Evolutionary conservation across 192 early-diverging fungal genomes (phyloP), one percentile per base, ranked within the genome.

Genomic region (Paraglomus brasilianum): DNA sequence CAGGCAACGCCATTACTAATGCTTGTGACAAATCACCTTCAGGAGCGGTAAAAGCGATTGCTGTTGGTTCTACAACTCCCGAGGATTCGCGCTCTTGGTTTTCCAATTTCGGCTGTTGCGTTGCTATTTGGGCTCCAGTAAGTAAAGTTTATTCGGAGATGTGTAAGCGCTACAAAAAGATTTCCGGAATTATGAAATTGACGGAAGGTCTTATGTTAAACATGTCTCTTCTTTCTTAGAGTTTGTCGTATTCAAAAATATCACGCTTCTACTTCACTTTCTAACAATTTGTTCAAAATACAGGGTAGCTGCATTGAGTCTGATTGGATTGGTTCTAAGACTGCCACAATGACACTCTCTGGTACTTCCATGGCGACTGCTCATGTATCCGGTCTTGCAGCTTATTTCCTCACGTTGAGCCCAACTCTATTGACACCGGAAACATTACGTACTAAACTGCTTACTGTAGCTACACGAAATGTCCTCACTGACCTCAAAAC

Each of bases 321-420:
- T 19, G 62, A 81, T 15, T 87, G 85, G 85, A 91, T 86, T 73
- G 87, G 85, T 52, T 83, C 84, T 77, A 82, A 85, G 59, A 83
- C 71, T 70, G 84, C 86, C 67, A 93, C 88, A 77, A 92, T 93
- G 78, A 88, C 86, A 38, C 94, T 95, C 75, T 95, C 93, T 8
- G 95, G 95, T 43, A 97, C 95, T 13, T 92, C 90, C 39, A 95
- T 95, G 93, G 92, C 95, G 53, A 85, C 87, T 49, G 93, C 93
- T 19, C 95, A 97, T 66, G 91, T 92, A 36, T 87, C 88, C 42
- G 93, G 95, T 42, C 85, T 94, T 55, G 81, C 93, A 47, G 93
- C 95, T 21, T 86, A 87, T 64, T 68, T 88, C 61, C 72, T 91
- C 22, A 85, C 85, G 39, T 70, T 80, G 68, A 67, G 75, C 43